A percentile compares a stretch with the other conserved stretches of the same genome.
Conservation (phyloP, 306 rosid species). For the Cucurbita maxima region DNA sequence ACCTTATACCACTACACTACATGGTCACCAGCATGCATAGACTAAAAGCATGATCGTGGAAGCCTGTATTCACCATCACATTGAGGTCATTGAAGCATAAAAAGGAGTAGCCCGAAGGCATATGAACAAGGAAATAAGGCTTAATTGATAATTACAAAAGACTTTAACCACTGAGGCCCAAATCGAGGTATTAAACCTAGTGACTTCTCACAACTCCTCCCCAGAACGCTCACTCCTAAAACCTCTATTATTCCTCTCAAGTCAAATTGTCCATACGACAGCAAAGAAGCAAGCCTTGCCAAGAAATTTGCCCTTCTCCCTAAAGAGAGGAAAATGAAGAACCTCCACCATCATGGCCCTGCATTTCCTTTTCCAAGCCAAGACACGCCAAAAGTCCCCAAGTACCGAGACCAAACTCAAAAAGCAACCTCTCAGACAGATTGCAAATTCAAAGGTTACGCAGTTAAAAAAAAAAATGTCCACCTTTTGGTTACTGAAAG, state of each 20-base stretch:
- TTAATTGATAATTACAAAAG: not conserved
- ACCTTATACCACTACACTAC: not conserved
- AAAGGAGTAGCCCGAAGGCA: not conserved
- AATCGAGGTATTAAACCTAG: not conserved
- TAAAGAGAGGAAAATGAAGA: not conserved
- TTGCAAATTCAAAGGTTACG: too few relatives aligned
- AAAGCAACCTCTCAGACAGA: not conserved
- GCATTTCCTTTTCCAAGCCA: not conserved
- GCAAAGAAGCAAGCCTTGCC: not conserved
- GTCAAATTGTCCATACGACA: not conserved
- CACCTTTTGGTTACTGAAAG: too few relatives aligned
- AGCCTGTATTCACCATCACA: not conserved
- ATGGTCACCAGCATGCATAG: not conserved
- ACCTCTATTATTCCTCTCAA: too few relatives aligned
- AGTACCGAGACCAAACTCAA: not conserved
- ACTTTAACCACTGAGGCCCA: not conserved
- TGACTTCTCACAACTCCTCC: not conserved
- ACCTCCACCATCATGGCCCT: not conserved
- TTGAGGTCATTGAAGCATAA: not conserved
- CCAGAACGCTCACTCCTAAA: not conserved
- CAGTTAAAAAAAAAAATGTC: too few relatives aligned
- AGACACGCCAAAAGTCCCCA: not conserved
- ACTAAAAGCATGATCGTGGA: not conserved
- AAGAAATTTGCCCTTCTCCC: not conserved
- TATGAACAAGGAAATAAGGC: not conserved